Evolutionary conservation across 2,329 filamentous ascomycete species (phyloP).

Genomic region (Fusarium transvaalense): DNA sequence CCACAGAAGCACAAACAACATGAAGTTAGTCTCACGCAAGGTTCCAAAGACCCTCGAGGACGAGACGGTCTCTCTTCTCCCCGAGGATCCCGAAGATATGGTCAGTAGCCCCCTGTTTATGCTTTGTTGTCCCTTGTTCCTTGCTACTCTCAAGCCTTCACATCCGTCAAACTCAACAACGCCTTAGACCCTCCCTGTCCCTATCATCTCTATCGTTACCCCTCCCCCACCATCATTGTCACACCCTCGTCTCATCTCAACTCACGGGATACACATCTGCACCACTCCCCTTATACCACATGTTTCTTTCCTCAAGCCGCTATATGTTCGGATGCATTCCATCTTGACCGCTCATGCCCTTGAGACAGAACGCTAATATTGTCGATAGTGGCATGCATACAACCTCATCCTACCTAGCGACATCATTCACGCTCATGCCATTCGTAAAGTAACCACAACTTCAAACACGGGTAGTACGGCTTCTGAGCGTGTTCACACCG

Average conservation of each 20-base stretch:
- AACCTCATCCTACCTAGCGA: constrained; percentile 69
- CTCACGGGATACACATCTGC: constrained; percentile 9
- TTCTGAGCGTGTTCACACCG: constrained; percentile 67
- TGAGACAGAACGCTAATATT: constrained; percentile 34
- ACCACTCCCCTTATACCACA: constrained; percentile 17
- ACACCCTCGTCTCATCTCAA: constrained; percentile 31
- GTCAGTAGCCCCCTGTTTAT: constrained; percentile 47
- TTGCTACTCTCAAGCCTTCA: constrained; percentile 22
- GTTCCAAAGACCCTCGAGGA: constrained; percentile 56
- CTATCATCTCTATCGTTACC: constrained; percentile 36
- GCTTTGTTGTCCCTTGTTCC: constrained; percentile 13
- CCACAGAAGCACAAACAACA: constrained; percentile 41
- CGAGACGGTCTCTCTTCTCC: constrained; percentile 58
- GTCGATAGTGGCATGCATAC: constrained; percentile 68
- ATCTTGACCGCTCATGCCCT: constrained; percentile 23
- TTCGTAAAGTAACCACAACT: constrained; percentile 66
- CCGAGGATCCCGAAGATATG: constrained; percentile 63
- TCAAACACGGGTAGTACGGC: constrained; percentile 64
- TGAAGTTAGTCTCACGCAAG: constrained; percentile 58
- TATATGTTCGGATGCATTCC: constrained; percentile 14
- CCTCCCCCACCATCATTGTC: constrained; percentile 33
- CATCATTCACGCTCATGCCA: constrained; percentile 65
- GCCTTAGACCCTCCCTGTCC: constrained; percentile 25
- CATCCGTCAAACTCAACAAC: not conserved
- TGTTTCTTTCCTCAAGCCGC: constrained; percentile 18